Evolutionary conservation across 2,329 filamentous ascomycete genomes (phyloP).

Genomic region (Colletotrichum navitas): DNA sequence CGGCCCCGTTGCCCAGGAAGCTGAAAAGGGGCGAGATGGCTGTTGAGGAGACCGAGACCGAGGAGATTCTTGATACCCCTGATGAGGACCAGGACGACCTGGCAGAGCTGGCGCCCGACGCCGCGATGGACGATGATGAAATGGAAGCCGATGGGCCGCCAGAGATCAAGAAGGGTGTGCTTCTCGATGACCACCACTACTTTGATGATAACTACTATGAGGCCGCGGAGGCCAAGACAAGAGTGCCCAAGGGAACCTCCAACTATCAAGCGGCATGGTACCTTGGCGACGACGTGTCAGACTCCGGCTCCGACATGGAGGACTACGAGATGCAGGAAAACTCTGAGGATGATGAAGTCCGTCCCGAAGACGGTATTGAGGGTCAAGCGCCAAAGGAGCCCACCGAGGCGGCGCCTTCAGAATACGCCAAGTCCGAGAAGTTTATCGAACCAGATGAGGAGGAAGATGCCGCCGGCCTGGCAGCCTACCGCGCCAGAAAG

Average conservation of each 20-base stretch:
- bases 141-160: conserved; percentile 57
- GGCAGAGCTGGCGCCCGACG: conserved; percentile 87
- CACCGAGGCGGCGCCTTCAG: conserved; percentile 84
- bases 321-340: conserved; percentile 72
- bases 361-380: conserved; percentile 87
- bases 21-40: conserved; percentile 75
- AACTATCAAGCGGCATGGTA: conserved; percentile 97
- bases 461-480: conserved; percentile 80
- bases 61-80: conserved; percentile 76
- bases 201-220: conserved; percentile 85
- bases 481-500: conserved; percentile 82
- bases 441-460: conserved; percentile 90
- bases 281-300: conserved; percentile 80
- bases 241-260: conserved; percentile 90
- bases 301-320: conserved; percentile 86
- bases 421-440: conserved; percentile 94
- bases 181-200: conserved; percentile 97
- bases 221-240: conserved; percentile 73
- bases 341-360: conserved; percentile 65
- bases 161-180: conserved; percentile 80
- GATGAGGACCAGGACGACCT: conserved; percentile 86
- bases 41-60: conserved; percentile 68
- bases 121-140: conserved; percentile 70
- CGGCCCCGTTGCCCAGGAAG: conserved; percentile 75
- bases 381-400: conserved; percentile 74